Evolutionary conservation across 352 stramenopile species (phyloP).

Genomic region (Pelagophyceae sp.): DNA sequence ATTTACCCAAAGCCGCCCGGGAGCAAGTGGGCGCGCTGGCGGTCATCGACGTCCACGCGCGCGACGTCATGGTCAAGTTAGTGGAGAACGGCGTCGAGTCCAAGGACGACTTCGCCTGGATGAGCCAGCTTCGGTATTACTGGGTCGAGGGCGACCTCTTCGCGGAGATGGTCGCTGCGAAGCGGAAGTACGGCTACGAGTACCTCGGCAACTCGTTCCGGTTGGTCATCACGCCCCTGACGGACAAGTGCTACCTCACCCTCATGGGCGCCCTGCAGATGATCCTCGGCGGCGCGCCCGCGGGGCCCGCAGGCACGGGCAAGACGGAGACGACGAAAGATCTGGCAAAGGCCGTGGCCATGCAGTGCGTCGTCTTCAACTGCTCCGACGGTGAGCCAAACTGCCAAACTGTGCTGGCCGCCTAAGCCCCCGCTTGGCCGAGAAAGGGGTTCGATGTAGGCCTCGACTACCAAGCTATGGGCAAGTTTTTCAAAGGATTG

Average conservation of each 20-base stretch:
- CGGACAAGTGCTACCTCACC: slow-evolving; percentile 89
- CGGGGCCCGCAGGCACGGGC: slow-evolving; percentile 81
- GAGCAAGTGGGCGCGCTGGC: slow-evolving; percentile 78
- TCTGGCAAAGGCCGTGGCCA: slow-evolving; percentile 80
- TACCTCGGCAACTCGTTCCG: slow-evolving; percentile 90
- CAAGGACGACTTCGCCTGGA: slow-evolving; percentile 81
- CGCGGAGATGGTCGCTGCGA: slow-evolving; percentile 74
- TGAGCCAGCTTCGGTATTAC: slow-evolving; percentile 83
- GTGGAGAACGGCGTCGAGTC: slow-evolving; percentile 71
- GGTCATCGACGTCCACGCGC: slow-evolving; percentile 88
- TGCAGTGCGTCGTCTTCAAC: slow-evolving; percentile 90
- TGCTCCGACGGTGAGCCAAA: slow-evolving; percentile 78
- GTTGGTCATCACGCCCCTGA: slow-evolving; percentile 88
- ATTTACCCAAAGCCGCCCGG: slow-evolving; percentile 68
- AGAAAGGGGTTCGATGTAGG: too few relatives aligned
- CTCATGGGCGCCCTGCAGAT: slow-evolving; percentile 83
- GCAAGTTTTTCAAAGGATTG: slow-evolving; percentile 83
- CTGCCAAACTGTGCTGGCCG: too few relatives aligned
- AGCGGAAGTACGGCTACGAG: slow-evolving; percentile 84
- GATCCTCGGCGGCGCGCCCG: slow-evolving; percentile 78
- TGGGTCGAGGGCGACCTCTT: slow-evolving; percentile 71
- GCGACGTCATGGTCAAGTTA: slow-evolving; percentile 82
- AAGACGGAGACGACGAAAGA: slow-evolving; percentile 94
- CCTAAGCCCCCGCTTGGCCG: too few relatives aligned
- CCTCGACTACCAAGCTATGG: slow-evolving; percentile 94